Evolutionary conservation across 2,329 filamentous ascomycete species (phyloP), one percentile per base, ranked within the genome.

Genomic region (Fusarium avenaceum): DNA sequence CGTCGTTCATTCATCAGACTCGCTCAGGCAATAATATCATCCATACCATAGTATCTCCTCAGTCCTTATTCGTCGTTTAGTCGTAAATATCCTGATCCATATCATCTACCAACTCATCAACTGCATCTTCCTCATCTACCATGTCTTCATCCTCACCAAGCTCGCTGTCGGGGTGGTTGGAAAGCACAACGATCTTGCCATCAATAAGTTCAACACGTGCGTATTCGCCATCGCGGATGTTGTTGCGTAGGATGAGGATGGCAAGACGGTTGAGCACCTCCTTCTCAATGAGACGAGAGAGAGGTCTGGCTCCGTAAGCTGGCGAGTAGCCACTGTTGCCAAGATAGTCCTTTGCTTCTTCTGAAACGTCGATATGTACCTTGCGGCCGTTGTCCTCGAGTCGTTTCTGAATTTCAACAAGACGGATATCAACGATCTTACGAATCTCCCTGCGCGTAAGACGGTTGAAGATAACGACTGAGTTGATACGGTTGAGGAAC

Each of bases 401-500:
- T 42, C 96, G 92, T 78, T 93, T 93, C 85, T 99, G 96, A 66
- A 99, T 95, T 77, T 99, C 96, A 4, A 67, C 62, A 33, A 99
- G 86, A 44, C 96, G 91, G 22, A 99, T 85, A 76, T 99, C 96
- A 64, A 99, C 96, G 76, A 99, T 98, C 83, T 89, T 93, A 76
- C 96, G 91, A 75, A 99, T 99, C 81, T 99, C 96, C 58, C 81
- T 85, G 77, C 90, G 91, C 5, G 92, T 95, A 57, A 99, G 91
- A 47, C 96, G 92, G 85, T 99, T 99, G 88, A 99, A 99, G 82
- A 99, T 97, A 81, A 99, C 94, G 55, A 90, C 93, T 64, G 92
- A 96, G 81, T 89, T 95, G 84, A 99, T 98, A 78, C 96, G 93
- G 86, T 99, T 99, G 70, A 99, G 89, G 86, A 99, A 99, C 76